A percentile compares a stretch with the other conserved stretches of the same genome.
Evolutionary conservation across 176 grass and related monocot genomes (phyloP).

Genomic region (Rhipidocladum racemiflorum): DNA sequence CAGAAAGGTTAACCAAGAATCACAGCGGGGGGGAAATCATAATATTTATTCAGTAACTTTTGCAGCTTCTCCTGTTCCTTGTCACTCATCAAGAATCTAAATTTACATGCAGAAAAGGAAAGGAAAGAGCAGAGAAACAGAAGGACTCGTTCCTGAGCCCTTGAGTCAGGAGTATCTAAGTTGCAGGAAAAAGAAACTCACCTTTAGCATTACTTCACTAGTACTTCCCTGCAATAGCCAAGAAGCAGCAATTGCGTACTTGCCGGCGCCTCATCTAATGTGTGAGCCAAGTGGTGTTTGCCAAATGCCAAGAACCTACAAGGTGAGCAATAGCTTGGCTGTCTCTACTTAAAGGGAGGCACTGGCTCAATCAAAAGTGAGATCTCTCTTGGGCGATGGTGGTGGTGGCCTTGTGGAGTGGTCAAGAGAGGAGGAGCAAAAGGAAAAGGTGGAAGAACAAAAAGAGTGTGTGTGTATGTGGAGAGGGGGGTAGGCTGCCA

Average conservation of each 20-base stretch:
- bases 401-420: conserved; percentile 28
- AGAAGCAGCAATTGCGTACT: background rate
- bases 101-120: conserved; percentile 20
- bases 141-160: conserved; percentile 18
- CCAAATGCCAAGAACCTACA: conserved; percentile 9
- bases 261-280: background rate
- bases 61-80: background rate
- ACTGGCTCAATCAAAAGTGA: background rate
- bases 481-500: conserved; percentile 33
- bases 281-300: background rate
- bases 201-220: conserved; percentile 38
- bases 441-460: conserved; percentile 57
- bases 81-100: background rate
- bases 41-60: background rate
- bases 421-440: conserved; percentile 51
- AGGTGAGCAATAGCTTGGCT: background rate
- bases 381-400: conserved; percentile 20
- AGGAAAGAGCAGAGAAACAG: conserved; percentile 11
- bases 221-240: conserved; percentile 3
- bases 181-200: conserved; percentile 32
- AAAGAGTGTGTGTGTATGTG: conserved; percentile 41
- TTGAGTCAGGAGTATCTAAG: background rate
- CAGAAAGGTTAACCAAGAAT: background rate
- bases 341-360: conserved; percentile 33
- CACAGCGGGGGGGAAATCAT: background rate